Evolutionary conservation across 2,329 filamentous ascomycete species (phyloP), one percentile per base, ranked within the genome.

Genomic region (Metarhizium sp.): DNA sequence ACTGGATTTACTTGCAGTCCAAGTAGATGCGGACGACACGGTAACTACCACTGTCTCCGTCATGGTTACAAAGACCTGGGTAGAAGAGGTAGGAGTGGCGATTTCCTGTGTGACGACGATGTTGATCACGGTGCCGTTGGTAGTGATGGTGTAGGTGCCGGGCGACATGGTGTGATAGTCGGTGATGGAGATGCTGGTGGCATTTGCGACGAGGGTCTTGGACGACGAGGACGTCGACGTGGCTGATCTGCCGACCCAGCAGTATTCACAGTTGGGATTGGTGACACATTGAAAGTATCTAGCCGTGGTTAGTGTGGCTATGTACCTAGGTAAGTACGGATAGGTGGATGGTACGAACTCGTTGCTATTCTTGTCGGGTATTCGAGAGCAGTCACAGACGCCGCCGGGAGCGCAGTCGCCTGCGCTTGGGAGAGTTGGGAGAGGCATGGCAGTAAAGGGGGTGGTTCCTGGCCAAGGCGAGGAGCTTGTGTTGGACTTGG

Each of bases 211-310:
- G 18, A 16, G 45, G 3, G 42, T n/a, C n/a, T 25, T 29, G 16
- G 25, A 20, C 32, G 47, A 18, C 29, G 48, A 8, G 13, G 40
- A 29, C 14, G 49, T 38, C 6, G n/a, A 36, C 38, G 30, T 50
- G 1, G 46, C 47, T 11, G 47, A 34, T 8, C 14, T 49, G 6
- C 16, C 29, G 30, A 59, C 8, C 57, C 40, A 61, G 63, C 48
- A 66, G 54, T 18, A 58, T 49, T 66, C 65, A 40, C 69, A 72
- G 8, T 60, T 58, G 6, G 63, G 62, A 7, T 71, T 67, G 16
- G 67, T 68, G 11, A 71, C 54, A 55, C 70, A 72, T 32, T 71
- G 68, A 11, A 70, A 68, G 50, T 62, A 70, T 30, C 69, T 72
- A 4, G 5, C 16, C 7, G 11, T 4, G 16, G 40, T 30, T 3